Percentiles rank a stretch among this genome's conserved stretches.
Conservation (phyloP, 176 grass and related monocot species). For the Alopecurus myosuroides region DNA sequence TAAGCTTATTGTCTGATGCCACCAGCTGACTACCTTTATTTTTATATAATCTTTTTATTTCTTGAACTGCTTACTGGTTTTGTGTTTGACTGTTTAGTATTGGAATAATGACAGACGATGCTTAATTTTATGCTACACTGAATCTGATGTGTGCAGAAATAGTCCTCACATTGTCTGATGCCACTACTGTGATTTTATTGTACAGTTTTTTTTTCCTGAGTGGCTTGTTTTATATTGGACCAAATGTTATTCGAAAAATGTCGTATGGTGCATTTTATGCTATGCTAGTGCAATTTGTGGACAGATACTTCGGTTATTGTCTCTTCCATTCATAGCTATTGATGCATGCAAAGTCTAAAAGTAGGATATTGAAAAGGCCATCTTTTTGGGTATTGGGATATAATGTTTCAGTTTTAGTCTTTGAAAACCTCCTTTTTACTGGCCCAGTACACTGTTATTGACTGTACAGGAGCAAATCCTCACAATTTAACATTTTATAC, state of each 20-base stretch:
- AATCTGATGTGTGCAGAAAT: not conserved
- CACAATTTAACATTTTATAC: not conserved
- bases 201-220: not conserved
- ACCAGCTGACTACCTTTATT: not conserved
- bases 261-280: too few species aligned
- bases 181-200: not conserved
- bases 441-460: not conserved
- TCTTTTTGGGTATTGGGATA: not conserved
- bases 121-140: not conserved
- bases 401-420: not conserved
- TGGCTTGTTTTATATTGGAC: too few species aligned
- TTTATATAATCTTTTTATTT: too few species aligned
- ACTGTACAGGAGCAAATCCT: not conserved
- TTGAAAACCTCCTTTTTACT: not conserved
- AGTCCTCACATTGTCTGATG: not conserved
- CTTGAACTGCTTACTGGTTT: not conserved
- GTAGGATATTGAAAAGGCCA: not conserved
- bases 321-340: not conserved
- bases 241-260: too few species aligned
- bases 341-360: not conserved
- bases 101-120: not conserved
- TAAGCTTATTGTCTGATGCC: slow-evolving; percentile 39
- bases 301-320: not conserved
- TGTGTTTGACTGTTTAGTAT: not conserved
- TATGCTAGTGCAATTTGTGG: too few species aligned